Evolutionary conservation across 768 basidiomycete genomes (phyloP).

Genomic region (Chalciporus sphaerocephalus): DNA sequence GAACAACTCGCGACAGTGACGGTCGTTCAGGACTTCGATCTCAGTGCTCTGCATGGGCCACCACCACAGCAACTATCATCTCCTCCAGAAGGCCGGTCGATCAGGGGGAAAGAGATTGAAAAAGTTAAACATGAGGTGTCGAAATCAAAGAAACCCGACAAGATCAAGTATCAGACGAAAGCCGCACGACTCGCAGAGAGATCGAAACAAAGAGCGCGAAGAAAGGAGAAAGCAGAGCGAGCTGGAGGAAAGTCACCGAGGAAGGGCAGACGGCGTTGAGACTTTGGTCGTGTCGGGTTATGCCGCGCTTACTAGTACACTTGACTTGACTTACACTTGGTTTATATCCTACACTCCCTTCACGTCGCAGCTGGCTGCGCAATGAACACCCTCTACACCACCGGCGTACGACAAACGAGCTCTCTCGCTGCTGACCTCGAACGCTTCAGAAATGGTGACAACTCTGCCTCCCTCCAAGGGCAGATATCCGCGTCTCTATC

Average conservation of each 20-base stretch:
- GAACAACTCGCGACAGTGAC: conserved; percentile 86
- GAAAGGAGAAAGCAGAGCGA: conserved; percentile 66
- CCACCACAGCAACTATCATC: conserved; percentile 1
- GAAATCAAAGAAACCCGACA: conserved; percentile 26
- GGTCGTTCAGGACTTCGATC: conserved; percentile 88
- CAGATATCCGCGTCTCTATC: conserved; percentile 98
- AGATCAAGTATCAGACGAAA: conserved; percentile 66
- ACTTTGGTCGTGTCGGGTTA: neutral
- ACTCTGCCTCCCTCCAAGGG: conserved; percentile 77
- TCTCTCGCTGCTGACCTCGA: conserved; percentile 86
- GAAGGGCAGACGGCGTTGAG: conserved; percentile 28
- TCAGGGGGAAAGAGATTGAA: conserved; percentile 17
- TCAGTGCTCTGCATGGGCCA: conserved; percentile 52
- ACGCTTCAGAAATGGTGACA: conserved; percentile 74
- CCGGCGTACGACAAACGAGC: conserved; percentile 87
- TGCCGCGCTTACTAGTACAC: no score
- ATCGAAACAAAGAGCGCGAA: conserved; percentile 58
- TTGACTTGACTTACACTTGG: no score
- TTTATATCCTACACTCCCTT: neutral
- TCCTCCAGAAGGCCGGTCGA: neutral
- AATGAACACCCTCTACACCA: conserved; percentile 96
- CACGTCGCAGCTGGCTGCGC: conserved; percentile 6
- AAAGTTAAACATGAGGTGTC: conserved; percentile 16
- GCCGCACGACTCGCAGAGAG: conserved; percentile 58
- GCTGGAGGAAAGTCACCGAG: conserved; percentile 61